A percentile compares a stretch with the other conserved stretches of the same genome.
These are phyloP conservation scores for Jimgerdemannia lactiflua DNA, from an alignment of 192 early-diverging fungal genomes.

Conservation along the genomic window DNA sequence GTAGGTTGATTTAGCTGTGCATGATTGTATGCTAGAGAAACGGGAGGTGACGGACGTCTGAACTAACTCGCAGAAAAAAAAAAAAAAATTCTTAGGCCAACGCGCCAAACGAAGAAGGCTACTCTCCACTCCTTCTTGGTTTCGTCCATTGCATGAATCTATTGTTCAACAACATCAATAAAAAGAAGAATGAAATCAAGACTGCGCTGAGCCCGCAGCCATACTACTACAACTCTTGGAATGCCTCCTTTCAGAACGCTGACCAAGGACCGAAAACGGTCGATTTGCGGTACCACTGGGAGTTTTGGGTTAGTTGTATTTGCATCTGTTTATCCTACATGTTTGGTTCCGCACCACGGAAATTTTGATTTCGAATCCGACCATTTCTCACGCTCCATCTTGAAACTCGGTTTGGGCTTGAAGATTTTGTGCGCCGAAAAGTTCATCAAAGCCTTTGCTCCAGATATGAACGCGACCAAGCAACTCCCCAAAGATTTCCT, in stretches of 20 bases:
- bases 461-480: constrained; percentile 12
- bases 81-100: too few species aligned
- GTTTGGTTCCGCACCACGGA: background rate
- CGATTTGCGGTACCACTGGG: background rate
- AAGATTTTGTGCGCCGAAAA: constrained; percentile 9
- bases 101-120: constrained; percentile 16
- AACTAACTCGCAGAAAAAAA: background rate
- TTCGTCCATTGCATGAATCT: constrained; percentile 3
- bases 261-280: background rate
- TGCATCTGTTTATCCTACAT: background rate
- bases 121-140: constrained; percentile 20
- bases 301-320: background rate
- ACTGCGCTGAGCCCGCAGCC: background rate
- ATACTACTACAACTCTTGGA: background rate
- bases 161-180: constrained; percentile 9
- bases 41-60: background rate
- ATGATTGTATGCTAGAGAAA: background rate
- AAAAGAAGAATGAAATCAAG: constrained; percentile 5
- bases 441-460: constrained; percentile 10
- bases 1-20: background rate
- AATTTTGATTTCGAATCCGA: background rate
- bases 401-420: background rate
- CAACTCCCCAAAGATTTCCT: constrained; percentile 18
- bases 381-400: background rate
- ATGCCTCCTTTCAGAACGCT: too few species aligned